Base-by-base conservation (phyloP, 2,329 filamentous ascomycete genomes). In the Clarireedia paspali region DNA sequence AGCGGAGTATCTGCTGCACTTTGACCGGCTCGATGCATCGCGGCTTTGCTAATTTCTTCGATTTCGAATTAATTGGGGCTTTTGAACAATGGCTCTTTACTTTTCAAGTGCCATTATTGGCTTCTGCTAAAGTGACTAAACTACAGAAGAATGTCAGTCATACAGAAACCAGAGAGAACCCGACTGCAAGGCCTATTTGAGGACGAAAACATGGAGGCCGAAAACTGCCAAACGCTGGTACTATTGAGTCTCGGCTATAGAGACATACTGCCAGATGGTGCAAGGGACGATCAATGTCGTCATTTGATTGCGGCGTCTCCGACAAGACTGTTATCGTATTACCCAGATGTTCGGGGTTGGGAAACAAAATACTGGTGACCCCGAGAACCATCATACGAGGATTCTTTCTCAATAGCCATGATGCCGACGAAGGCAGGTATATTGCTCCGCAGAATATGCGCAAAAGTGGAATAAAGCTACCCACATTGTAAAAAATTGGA, bases 1-100 rank as follows among this genome's bases (percentile, higher is more conserved):
- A 85, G 72, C 20, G 84, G 84, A 36, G 82, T 66, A 53, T 69
- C 65, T 26, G 63, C 62, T 30, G 63, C 57, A 53, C 63, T 68
- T 38, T 60, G 62, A 36, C 53, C 38, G 15, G 56, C 42, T 36
- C 61, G 60, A 59, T 46, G 57, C 64, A 66, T 66, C 10, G 45
- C 58, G 50, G 17, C 39, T 15, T 24, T 24, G 42, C 12, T 45
- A 26, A 6, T 20, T 17, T 42, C 9, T 42, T 42, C 39, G 50
- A 14, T 47, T 17, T 48, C 38, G 23, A 42, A 36, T 15, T 40
- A 26, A 10, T 53, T 2, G 20, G 34, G 44, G 27, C 24, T 50
- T 26, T 24, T 7, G 15, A 3, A 24, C 20, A 27, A 24, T 20
- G n/a, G n/a, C 10, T 24, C 49, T 24, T 53, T 23, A 39, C 14